Percentiles rank a stretch among this genome's conserved stretches.
Evolutionary conservation across 2,329 filamentous ascomycete genomes (phyloP).

Genomic region (Mycosphaerella sp.): DNA sequence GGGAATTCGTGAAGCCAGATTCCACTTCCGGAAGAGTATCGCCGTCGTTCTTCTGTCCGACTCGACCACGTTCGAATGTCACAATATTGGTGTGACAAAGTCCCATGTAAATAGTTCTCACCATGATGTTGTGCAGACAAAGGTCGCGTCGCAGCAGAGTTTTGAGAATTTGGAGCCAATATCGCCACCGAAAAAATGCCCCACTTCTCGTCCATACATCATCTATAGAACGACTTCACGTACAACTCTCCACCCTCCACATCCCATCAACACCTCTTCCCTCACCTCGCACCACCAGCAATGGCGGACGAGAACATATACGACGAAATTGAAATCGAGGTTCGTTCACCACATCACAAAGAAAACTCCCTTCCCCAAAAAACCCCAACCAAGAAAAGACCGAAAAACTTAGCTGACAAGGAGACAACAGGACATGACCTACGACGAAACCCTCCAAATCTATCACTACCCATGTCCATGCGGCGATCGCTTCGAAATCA

Average conservation of each 20-base stretch:
- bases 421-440: constrained; percentile 78
- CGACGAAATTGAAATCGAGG: constrained; percentile 95
- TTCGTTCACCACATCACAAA: constrained; percentile 5
- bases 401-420: too few species aligned
- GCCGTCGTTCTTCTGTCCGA: too few species aligned
- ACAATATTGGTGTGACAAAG: too few species aligned
- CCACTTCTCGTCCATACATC: not conserved
- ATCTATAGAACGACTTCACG: not conserved
- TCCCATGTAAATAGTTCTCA: not conserved
- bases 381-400: too few species aligned
- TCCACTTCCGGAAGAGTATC: too few species aligned
- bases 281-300: not conserved
- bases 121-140: too few species aligned
- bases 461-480: constrained; percentile 97
- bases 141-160: not conserved
- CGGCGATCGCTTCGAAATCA: constrained; percentile 92
- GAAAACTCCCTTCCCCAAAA: not conserved
- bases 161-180: not conserved
- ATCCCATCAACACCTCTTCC: not conserved
- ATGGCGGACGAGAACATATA: constrained; percentile 55
- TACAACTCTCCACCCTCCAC: not conserved
- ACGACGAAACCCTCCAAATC: constrained; percentile 70
- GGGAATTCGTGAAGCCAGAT: not conserved
- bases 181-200: not conserved
- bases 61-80: too few species aligned